phyloP scores from a whole-genome alignment of 2,329 filamentous ascomycete genomes.

The Fusarium nelsonii region DNA sequence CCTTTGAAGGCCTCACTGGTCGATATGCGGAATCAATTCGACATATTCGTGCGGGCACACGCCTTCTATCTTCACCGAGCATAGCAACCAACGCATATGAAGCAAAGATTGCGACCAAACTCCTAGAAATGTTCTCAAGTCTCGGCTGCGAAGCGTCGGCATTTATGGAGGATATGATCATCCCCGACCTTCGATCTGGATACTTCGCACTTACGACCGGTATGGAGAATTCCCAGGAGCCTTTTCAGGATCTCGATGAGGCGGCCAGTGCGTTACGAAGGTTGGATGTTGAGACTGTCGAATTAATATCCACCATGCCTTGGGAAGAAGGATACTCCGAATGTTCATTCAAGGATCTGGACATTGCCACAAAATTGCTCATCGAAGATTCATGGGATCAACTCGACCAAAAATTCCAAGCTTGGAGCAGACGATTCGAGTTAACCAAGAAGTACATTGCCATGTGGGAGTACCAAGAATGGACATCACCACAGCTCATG shows the following conservation, averaged over 20 bases:
- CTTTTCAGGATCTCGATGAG: slow-evolving; percentile 38
- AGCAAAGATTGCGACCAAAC: slow-evolving; percentile 22
- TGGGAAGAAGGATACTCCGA: not conserved
- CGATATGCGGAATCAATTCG: slow-evolving; percentile 39
- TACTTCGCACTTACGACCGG: not conserved
- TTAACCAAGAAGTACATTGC: slow-evolving; percentile 17
- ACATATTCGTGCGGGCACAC: slow-evolving; percentile 37
- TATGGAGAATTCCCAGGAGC: not conserved
- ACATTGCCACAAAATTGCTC: not conserved
- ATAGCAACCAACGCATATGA: not conserved
- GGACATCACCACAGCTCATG: slow-evolving; percentile 1
- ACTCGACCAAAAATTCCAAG: slow-evolving; percentile 9
- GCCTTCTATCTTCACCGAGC: slow-evolving; percentile 19
- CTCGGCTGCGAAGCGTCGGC: slow-evolving; percentile 37
- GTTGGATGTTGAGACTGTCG: slow-evolving; percentile 23
- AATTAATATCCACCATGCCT: not conserved
- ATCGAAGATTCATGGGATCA: not conserved
- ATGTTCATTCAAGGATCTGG: not conserved
- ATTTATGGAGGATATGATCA: slow-evolving; percentile 36
- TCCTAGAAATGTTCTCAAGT: slow-evolving; percentile 40
- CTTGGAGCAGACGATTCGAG: slow-evolving; percentile 26
- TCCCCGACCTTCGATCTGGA: slow-evolving; percentile 15
- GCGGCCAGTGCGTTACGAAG: slow-evolving; percentile 24
- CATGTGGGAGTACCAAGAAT: slow-evolving; percentile 5
- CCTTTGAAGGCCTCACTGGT: slow-evolving; percentile 41